Conservation (phyloP, 2,329 filamentous ascomycete species). For the Botrytis aclada region DNA sequence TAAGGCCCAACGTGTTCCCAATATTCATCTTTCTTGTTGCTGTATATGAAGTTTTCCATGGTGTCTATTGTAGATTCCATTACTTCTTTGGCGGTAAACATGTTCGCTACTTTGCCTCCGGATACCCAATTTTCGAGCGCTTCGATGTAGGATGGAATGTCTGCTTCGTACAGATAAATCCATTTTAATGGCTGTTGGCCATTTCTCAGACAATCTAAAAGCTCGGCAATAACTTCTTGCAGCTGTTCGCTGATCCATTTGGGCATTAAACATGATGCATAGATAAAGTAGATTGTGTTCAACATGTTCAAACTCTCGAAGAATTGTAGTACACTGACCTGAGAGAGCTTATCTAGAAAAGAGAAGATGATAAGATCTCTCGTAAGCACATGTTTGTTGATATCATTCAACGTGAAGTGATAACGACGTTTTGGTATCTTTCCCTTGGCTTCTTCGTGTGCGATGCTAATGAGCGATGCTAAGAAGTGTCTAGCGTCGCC, state of each 20-base stretch:
- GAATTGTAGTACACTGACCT: background rate
- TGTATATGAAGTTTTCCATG: background rate
- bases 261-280: background rate
- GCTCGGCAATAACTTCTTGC: background rate
- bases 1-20: background rate
- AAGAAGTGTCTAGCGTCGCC: background rate
- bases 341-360: background rate
- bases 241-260: background rate
- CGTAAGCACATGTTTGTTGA: background rate
- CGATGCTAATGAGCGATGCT: background rate
- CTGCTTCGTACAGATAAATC: background rate
- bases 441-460: background rate
- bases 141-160: background rate
- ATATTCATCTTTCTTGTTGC: background rate
- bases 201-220: background rate
- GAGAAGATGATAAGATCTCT: background rate
- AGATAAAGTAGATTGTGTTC: background rate
- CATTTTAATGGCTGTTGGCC: background rate
- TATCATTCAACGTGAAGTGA: conserved; percentile 8
- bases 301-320: background rate
- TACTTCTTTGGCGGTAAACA: background rate
- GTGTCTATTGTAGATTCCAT: background rate
- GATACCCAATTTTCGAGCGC: background rate
- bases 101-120: background rate
- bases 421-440: background rate